phyloP scores from a whole-genome alignment of 305 asterid genomes.

The Fraxinus xanthoxyloides region DNA sequence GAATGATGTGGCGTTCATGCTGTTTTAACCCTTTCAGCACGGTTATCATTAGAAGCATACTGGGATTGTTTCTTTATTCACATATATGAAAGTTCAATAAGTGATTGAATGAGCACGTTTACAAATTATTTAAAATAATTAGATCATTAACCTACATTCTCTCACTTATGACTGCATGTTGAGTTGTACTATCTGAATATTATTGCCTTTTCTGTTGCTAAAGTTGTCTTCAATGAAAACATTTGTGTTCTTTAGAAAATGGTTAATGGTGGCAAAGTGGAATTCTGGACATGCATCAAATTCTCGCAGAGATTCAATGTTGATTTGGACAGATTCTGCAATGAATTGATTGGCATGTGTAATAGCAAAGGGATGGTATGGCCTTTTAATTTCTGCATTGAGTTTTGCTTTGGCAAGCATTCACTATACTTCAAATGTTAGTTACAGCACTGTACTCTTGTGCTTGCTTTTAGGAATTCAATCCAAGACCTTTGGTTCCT shows the following conservation, averaged over 20 bases:
- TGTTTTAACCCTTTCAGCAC: neutral
- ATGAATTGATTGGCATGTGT: conserved; percentile 53
- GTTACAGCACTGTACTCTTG: neutral
- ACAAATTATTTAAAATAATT: neutral
- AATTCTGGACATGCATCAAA: conserved; percentile 56
- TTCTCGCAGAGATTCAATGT: conserved; percentile 31
- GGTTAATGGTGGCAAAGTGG: conserved; percentile 57
- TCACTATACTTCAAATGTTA: neutral
- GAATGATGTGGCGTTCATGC: neutral
- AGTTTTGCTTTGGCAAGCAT: neutral
- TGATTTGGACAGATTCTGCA: conserved; percentile 31
- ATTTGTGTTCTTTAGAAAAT: conserved; percentile 43
- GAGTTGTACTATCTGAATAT: conserved; percentile 7
- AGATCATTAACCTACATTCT: neutral
- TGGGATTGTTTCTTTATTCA: neutral
- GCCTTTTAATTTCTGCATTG: neutral
- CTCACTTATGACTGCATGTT: neutral
- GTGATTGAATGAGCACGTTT: neutral
- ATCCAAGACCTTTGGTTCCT: conserved; percentile 35
- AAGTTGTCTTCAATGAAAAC: neutral
- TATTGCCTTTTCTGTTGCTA: neutral
- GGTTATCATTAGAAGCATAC: neutral
- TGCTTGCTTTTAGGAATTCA: conserved; percentile 42
- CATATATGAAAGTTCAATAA: neutral
- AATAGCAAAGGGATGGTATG: conserved; percentile 72